Conservation (phyloP, 2,329 filamentous ascomycete genomes). For the Purpureocillium takamizusanense region DNA sequence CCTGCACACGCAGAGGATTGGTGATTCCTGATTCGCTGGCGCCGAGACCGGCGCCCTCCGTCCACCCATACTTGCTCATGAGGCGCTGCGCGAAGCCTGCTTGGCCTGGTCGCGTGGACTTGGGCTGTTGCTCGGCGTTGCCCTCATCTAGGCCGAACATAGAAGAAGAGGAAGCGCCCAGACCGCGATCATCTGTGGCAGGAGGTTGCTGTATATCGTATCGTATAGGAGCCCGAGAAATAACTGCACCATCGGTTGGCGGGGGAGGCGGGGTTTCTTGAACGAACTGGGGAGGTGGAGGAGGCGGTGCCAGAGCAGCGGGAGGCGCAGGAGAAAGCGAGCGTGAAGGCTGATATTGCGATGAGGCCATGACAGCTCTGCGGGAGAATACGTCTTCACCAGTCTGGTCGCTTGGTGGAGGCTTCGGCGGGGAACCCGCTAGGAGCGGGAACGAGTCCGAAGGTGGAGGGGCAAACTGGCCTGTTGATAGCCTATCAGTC, state of each 20-base stretch:
- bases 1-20: conserved; percentile 71
- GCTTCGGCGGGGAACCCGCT: conserved; percentile 36
- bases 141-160: conserved; percentile 36
- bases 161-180: conserved; percentile 31
- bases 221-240: conserved; percentile 69
- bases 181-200: conserved; percentile 24
- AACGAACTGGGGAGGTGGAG: conserved; percentile 2
- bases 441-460: conserved; percentile 50
- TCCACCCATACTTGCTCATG: conserved; percentile 92
- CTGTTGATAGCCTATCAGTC: conserved; percentile 29
- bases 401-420: conserved; percentile 47
- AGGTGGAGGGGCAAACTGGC: conserved; percentile 51
- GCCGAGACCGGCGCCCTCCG: conserved; percentile 77
- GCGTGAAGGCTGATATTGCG: neutral
- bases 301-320: conserved; percentile 16
- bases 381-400: conserved; percentile 49
- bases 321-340: conserved; percentile 17
- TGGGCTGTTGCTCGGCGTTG: conserved; percentile 29
- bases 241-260: conserved; percentile 44
- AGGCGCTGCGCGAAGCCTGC: conserved; percentile 78
- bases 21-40: conserved; percentile 75
- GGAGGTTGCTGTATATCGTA: conserved; percentile 37
- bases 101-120: conserved; percentile 66
- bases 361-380: conserved; percentile 7
- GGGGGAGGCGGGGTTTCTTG: conserved; percentile 23